Evolutionary conservation across 148 eudicot species (phyloP).

Genomic region (Arctostaphylos glauca): DNA sequence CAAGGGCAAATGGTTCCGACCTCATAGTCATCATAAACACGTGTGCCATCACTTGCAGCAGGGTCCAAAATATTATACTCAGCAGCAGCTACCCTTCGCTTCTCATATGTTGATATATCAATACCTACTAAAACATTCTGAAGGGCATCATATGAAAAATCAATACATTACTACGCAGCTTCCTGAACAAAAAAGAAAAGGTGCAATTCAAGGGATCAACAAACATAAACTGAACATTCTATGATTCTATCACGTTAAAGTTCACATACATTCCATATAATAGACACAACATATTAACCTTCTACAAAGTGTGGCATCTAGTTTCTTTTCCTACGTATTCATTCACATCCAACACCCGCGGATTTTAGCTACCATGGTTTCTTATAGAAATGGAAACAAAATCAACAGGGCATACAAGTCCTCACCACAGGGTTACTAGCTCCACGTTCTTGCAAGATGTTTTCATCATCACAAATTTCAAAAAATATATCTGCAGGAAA

Average conservation of each 20-base stretch:
- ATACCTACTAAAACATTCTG: slow-evolving; percentile 50
- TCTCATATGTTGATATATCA: slow-evolving; percentile 35
- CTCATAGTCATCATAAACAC: slow-evolving; percentile 30
- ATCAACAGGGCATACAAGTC: slow-evolving; percentile 11
- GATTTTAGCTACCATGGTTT: slow-evolving; percentile 9
- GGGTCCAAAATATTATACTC: slow-evolving; percentile 27
- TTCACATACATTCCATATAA: background rate
- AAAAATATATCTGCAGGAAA: slow-evolving; percentile 42
- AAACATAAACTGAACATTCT: background rate
- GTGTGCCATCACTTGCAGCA: slow-evolving; percentile 20
- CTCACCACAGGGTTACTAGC: slow-evolving; percentile 56
- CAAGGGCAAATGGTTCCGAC: slow-evolving; percentile 21
- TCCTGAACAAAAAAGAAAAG: background rate
- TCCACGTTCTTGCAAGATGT: slow-evolving; percentile 51
- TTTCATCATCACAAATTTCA: slow-evolving; percentile 39
- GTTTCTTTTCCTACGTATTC: background rate
- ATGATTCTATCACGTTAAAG: background rate
- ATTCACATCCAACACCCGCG: background rate
- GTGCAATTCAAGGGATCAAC: background rate
- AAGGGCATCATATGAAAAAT: slow-evolving; percentile 11
- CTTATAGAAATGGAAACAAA: background rate
- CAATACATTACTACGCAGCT: background rate
- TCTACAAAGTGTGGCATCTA: background rate
- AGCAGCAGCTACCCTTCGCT: slow-evolving; percentile 28
- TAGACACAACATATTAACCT: too few species aligned